A percentile compares a stretch with the other conserved stretches of the same genome.
Conservation (phyloP, 805 yeast species). For the Metschnikowia gelsemii region DNA sequence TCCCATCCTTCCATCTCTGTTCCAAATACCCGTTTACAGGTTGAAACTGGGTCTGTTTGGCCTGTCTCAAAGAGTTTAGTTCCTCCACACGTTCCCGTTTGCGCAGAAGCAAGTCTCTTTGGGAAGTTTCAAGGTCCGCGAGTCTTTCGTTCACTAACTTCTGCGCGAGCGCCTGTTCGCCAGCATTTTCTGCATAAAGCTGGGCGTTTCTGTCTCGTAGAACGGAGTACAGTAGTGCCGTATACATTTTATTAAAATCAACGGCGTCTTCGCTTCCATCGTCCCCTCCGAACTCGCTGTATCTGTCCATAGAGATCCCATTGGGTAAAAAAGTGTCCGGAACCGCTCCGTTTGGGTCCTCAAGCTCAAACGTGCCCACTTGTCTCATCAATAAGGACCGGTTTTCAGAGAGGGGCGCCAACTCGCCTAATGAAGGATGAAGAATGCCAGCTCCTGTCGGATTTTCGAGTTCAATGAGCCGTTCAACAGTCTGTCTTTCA, state of each 20-base stretch:
- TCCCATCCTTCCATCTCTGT: conserved; percentile 52
- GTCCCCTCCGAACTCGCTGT: conserved; percentile 20
- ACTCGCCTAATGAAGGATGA: conserved; percentile 20
- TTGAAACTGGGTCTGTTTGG: conserved; percentile 42
- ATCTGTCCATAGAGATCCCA: conserved; percentile 25
- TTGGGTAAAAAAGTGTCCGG: conserved; percentile 10
- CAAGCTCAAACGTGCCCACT: conserved; percentile 26
- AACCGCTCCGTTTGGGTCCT: conserved; percentile 22
- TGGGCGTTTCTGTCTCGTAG: conserved; percentile 43
- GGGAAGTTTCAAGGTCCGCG: conserved; percentile 24
- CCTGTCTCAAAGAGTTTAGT: conserved; percentile 41
- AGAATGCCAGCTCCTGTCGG: conserved; percentile 11
- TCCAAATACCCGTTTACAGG: conserved; percentile 46
- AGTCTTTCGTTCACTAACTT: conserved; percentile 29
- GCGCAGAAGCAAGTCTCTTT: conserved; percentile 24
- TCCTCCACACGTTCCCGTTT: conserved; percentile 47
- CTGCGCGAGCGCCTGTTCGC: conserved; percentile 40
- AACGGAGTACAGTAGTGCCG: conserved; percentile 41
- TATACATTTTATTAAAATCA: conserved; percentile 29
- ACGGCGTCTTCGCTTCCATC: conserved; percentile 11
- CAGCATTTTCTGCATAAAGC: conserved; percentile 31
- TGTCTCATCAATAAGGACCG: conserved; percentile 20
- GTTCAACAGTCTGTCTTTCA: conserved; percentile 37
- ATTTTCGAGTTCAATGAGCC: conserved; percentile 31
- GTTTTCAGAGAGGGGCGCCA: conserved; percentile 19